Evolutionary conservation across 257 asterid genomes (phyloP), one percentile per base, ranked within the genome.

Genomic region (Leonotis leonurus): DNA sequence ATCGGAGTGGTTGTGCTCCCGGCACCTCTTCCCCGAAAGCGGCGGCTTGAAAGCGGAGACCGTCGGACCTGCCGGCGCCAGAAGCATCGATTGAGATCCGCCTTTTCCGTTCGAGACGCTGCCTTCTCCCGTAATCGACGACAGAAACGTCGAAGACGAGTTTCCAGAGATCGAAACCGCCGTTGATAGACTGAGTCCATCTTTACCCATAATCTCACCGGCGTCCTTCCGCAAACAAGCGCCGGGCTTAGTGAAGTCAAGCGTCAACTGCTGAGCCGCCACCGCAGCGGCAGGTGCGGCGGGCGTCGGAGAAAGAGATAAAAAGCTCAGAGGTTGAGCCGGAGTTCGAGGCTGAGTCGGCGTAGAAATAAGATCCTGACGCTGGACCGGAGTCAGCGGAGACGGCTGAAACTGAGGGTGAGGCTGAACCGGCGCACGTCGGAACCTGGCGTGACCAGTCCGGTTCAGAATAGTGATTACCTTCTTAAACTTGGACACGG

Each of bases 361-460:
- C 13, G 24, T 60, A 3, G 73, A 27, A 6, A 62, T 6, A 16
- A 1, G 22, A 13, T 41, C 56, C 6, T 36, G 56, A 35, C 51
- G 50, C 43, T 75, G 70, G 40, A 62, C 46, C 13, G 65, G 27
- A 24, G 72, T 1, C 41, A 16, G 17, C 70, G 59, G 62, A 21
- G 75, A 53, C 7, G 78, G 16, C 36, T 22, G 55, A 12, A 22
- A 12, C 56, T 35, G 67, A 12, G 80, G 64, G 13, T 29, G 75
- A 0, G 78, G 69, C 17, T 79, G 89, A 45, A 75, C 78, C 55
- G 94, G 86, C 8, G 70, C 86, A 6, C 91, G 94, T 3, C 97
- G 71, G 72, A 89, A 86, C 11, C 95, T 83, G 44, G 97, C 97
- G 66, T 84, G 95, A n/a, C 97, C 97, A 7, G 86, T 76, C 60